Base-by-base conservation (phyloP, 352 stramenopile species). In the Globisporangium cederbergense region DNA sequence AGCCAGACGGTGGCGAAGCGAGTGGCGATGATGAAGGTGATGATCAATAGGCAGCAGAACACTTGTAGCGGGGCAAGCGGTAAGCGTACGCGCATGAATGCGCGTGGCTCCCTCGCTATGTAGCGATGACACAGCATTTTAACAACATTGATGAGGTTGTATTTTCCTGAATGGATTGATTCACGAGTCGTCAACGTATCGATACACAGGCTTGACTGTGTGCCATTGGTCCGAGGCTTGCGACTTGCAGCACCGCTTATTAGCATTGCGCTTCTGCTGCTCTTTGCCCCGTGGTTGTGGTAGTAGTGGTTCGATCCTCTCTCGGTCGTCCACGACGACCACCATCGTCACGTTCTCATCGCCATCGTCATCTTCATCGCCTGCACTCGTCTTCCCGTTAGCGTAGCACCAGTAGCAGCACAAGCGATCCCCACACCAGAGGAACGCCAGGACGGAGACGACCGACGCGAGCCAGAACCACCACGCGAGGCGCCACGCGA, bases 391-490 rank as follows among this genome's bases (percentile, higher is more conserved):
- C 4, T 67, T 38, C 34, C 50, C 9, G 28, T 59, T 58, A 16
- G 28, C 28, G 22, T 55, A 60, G 16, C 32, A 34, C 10, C 36
- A 67, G 30, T 58, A 56, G 58, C 69, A 76, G 63, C 66, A 75
- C 22, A 71, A 20, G n/a, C 50, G 58, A 22, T 84, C 69, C 4
- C 66, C 79, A 49, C 73, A 83, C 10, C 76, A 71, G 6, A 77
- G 59, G 49, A 75, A 64, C 58, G 54, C 59, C 32, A 74, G 64
- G 16, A 64, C 63, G 60, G 86, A 64, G 28, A 89, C 49, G 49
- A 90, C 67, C 56, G 86, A 43, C 38, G 65, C 76, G 64, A 90
- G 81, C 76, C 83, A 91, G 67, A 90, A 78, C 83, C 83, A 91
- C 77, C 79, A 89, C 43, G 78, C 65, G 30, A 73, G 66, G 53